Base-by-base conservation (phyloP, 768 basidiomycete species). In the Basidioascus undulatus region DNA sequence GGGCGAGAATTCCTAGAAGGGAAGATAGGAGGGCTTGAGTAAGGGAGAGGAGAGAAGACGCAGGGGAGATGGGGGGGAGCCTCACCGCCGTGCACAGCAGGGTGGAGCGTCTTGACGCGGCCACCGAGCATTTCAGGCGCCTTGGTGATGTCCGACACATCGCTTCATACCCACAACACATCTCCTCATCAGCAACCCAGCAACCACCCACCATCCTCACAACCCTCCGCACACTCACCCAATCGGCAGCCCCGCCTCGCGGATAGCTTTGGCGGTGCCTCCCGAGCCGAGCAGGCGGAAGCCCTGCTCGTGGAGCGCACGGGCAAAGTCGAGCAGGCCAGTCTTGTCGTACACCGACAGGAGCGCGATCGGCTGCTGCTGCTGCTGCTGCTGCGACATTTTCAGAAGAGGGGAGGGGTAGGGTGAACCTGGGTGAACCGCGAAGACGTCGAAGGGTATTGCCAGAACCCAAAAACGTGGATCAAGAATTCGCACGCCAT, bases 111-210 rank as follows among this genome's bases (percentile, higher is more conserved):
- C 64, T 98, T 96, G 42, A 96, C 92, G 50, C 92, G 68, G 20
- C 92, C 92, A 40, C 92, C 89, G 3, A 98, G 69, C 87, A 98
- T 96, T 60, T 98, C 92, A 5, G 92, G 89, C 0, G 86, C 86
- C 53, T 87, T 89, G 37, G 92, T 96, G 60, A 96, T 77, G 55
- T 82, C 77, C 5, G 89, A 81, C 41, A 98, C 86, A 69, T 98
- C 92, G 47, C 92, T 98, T 50, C 6, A 23, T 20, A 23, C 36
- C 25, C 49, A 40, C 30, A 31, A 12, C 12, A 33, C n/a, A 12
- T 24, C 10, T n/a, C 4, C 32, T 37, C 35, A 24, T 18, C 33
- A 19, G 8, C 33, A 34, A 19, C 9, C 13, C 8, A 13, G 16
- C 15, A 15, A 30, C 9, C 28, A 30, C 9, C 10, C 28, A 15